Evolutionary conservation across 148 eudicot species (phyloP).

Genomic region (Dianthus caryophyllus): DNA sequence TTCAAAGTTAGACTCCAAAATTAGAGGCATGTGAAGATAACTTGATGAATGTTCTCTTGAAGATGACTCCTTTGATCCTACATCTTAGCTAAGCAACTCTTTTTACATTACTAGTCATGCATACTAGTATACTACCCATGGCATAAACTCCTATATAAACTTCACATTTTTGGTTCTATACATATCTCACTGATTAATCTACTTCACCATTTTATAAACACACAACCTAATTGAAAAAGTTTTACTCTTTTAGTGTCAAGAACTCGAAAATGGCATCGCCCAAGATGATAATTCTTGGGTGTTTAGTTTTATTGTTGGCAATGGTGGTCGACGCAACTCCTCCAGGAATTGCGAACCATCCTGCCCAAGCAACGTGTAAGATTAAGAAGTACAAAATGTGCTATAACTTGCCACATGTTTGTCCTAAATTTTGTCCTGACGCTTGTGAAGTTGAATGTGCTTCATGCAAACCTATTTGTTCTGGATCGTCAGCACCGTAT

Average conservation of each 20-base stretch:
- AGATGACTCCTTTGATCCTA: constrained; percentile 20
- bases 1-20: neutral
- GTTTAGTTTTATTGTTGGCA: constrained; percentile 27
- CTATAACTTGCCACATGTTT: constrained; percentile 48
- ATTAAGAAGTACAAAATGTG: constrained; percentile 42
- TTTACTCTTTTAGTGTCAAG: neutral
- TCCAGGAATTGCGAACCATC: constrained; percentile 44
- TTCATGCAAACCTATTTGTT: constrained; percentile 54
- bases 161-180: neutral
- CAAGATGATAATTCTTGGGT: constrained; percentile 27
- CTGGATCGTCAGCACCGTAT: neutral
- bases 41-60: constrained; percentile 16
- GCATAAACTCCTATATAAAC: constrained; percentile 13
- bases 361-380: constrained; percentile 37
- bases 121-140: neutral
- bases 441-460: constrained; percentile 45
- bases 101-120: neutral
- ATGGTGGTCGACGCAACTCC: constrained; percentile 42
- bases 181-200: neutral
- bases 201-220: neutral
- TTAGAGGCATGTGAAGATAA: constrained; percentile 21
- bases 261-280: constrained; percentile 26
- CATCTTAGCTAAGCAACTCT: constrained; percentile 22
- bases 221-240: neutral
- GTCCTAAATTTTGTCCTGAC: constrained; percentile 59